phyloP scores from a whole-genome alignment of 2,329 filamentous ascomycete species.

The Fusarium subglutinans region DNA sequence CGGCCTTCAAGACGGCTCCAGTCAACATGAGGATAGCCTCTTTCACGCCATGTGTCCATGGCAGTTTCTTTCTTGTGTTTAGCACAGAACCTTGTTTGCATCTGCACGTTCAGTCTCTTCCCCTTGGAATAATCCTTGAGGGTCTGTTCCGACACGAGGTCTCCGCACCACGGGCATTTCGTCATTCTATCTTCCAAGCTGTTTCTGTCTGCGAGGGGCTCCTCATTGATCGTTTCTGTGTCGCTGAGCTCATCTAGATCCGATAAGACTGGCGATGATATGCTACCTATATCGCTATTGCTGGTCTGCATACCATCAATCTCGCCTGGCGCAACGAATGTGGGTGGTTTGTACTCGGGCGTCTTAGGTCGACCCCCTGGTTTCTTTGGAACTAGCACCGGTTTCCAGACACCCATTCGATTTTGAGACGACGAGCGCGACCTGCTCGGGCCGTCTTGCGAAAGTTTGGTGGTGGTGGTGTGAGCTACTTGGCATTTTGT shows the following conservation, averaged over 20 bases:
- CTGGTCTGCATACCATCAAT: slow-evolving; percentile 6
- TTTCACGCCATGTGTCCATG: slow-evolving; percentile 55
- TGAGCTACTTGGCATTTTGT: neutral
- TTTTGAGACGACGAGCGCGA: slow-evolving; percentile 10
- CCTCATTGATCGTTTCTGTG: slow-evolving; percentile 1
- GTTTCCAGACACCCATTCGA: neutral
- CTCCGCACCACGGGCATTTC: slow-evolving; percentile 74
- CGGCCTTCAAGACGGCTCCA: slow-evolving; percentile 71
- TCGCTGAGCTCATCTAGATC: slow-evolving; percentile 26
- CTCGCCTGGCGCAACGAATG: slow-evolving; percentile 13
- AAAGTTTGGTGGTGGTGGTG: slow-evolving; percentile 8
- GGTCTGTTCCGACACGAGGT: slow-evolving; percentile 62
- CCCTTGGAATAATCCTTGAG: slow-evolving; percentile 63
- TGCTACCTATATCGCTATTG: neutral
- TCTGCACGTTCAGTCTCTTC: slow-evolving; percentile 61
- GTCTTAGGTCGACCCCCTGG: neutral
- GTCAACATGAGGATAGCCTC: slow-evolving; percentile 75
- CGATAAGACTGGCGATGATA: slow-evolving; percentile 22
- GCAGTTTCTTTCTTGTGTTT: slow-evolving; percentile 68
- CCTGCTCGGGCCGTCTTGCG: slow-evolving; percentile 7
- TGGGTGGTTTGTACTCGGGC: slow-evolving; percentile 5
- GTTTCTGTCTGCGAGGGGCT: slow-evolving; percentile 5
- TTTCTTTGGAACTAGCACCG: neutral
- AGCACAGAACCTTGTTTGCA: slow-evolving; percentile 71
- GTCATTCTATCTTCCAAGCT: slow-evolving; percentile 31